Evolutionary conservation across 768 basidiomycete species (phyloP).

Genomic region (Cubamyces lactineus): DNA sequence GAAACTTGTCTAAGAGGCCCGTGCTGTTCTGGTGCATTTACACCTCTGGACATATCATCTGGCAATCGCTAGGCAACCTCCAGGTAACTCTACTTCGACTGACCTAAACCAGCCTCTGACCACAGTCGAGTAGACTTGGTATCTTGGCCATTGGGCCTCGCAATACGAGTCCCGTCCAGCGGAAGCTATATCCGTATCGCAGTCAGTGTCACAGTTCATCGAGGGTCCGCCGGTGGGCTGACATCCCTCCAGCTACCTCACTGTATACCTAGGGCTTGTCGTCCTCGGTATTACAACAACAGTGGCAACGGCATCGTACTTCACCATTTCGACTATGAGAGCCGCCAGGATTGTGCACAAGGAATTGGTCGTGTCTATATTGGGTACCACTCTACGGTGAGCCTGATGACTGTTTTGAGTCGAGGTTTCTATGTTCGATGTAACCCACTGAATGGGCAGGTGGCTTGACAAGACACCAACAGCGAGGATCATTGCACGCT

Average conservation of each 20-base stretch:
- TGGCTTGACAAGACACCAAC: constrained; percentile 42
- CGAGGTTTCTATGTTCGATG: background rate
- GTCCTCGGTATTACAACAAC: constrained; percentile 17
- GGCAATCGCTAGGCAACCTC: constrained; percentile 1
- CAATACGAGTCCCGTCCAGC: constrained; percentile 26
- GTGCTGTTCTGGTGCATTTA: constrained; percentile 9
- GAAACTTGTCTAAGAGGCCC: constrained; percentile 1
- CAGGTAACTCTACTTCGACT: background rate
- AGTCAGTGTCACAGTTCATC: constrained; percentile 16
- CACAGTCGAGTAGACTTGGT: constrained; percentile 41
- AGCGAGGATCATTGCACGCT: constrained; percentile 37
- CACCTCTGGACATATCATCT: background rate
- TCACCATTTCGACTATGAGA: constrained; percentile 49
- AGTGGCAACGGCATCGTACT: constrained; percentile 33
- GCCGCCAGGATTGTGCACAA: constrained; percentile 59
- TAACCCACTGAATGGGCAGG: constrained; percentile 20
- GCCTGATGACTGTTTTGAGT: constrained; percentile 32
- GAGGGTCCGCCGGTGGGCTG: background rate
- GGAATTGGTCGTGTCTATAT: constrained; percentile 52
- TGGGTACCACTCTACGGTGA: constrained; percentile 64
- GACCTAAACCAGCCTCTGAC: background rate
- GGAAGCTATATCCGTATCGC: constrained; percentile 16
- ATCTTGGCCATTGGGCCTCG: constrained; percentile 40
- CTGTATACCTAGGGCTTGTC: constrained; percentile 43
- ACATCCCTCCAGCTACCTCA: constrained; percentile 48